Evolutionary conservation across 2,329 filamentous ascomycete species (phyloP).

Genomic region (Aureobasidium sp.): DNA sequence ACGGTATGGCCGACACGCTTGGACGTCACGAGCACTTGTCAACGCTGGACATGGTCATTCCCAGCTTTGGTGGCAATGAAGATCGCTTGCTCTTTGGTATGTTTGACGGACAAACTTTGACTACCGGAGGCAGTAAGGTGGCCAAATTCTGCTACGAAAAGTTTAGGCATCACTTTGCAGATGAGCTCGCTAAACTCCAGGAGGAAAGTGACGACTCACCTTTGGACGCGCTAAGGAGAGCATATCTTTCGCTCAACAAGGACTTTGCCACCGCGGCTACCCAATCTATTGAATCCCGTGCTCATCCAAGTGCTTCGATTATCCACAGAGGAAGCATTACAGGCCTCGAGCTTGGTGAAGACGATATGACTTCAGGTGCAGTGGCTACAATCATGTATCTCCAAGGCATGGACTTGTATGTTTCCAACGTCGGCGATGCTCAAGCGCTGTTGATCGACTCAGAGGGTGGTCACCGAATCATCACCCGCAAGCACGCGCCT

Average conservation of each 20-base stretch:
- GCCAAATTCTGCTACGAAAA: conserved; percentile 96
- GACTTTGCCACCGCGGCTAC: conserved; percentile 81
- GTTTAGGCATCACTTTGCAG: conserved; percentile 75
- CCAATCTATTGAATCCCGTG: conserved; percentile 70
- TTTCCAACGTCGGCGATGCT: conserved; percentile 92
- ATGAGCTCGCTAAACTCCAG: conserved; percentile 68
- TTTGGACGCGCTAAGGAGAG: conserved; percentile 72
- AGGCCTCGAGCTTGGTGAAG: conserved; percentile 73
- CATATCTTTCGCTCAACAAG: conserved; percentile 88
- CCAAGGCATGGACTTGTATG: conserved; percentile 80
- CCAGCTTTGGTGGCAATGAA: conserved; percentile 81
- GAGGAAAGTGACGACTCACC: conserved; percentile 60
- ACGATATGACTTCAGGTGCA: conserved; percentile 83
- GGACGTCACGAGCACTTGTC: conserved; percentile 92
- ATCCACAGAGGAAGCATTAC: conserved; percentile 65
- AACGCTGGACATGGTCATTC: conserved; percentile 90
- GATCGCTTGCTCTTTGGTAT: conserved; percentile 87
- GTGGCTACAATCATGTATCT: conserved; percentile 90
- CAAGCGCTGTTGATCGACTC: conserved; percentile 93
- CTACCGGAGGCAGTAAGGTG: conserved; percentile 86
- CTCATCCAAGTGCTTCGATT: conserved; percentile 40
- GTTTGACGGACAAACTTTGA: conserved; percentile 89
- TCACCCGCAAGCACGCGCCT: conserved; percentile 90
- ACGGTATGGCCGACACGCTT: conserved; percentile 95
- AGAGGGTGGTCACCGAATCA: conserved; percentile 72